Evolutionary conservation across 352 stramenopile genomes (phyloP).

Genomic region (Blastocystis sp.): DNA sequence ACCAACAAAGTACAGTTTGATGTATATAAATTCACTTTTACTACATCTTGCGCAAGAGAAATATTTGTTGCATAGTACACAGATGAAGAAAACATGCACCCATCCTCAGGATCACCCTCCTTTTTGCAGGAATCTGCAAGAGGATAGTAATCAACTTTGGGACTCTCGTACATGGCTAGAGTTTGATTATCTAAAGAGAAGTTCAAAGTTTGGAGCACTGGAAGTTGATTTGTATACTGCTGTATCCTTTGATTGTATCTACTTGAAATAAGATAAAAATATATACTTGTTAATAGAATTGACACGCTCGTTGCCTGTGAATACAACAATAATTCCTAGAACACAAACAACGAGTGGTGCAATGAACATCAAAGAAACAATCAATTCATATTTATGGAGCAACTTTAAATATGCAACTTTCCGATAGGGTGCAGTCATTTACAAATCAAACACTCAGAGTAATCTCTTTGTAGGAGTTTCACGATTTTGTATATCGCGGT

Average conservation of each 20-base stretch:
- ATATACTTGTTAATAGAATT: not conserved
- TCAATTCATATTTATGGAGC: not conserved
- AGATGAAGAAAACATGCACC: not conserved
- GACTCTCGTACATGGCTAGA: not conserved
- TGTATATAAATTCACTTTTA: not conserved
- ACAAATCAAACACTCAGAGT: not conserved
- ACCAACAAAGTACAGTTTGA: not conserved
- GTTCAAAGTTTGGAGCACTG: not conserved
- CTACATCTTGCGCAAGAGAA: not conserved
- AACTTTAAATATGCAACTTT: not conserved
- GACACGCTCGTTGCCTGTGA: not conserved
- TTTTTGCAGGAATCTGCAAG: not conserved
- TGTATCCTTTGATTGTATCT: not conserved
- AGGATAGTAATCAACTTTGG: not conserved
- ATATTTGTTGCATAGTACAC: not conserved
- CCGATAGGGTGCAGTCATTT: constrained; percentile 8
- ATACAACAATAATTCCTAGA: not conserved
- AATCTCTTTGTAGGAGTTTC: not conserved
- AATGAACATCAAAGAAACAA: not conserved
- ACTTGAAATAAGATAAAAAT: not conserved
- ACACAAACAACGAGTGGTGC: not conserved
- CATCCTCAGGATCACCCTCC: not conserved
- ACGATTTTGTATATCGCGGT: not conserved
- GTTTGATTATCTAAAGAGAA: not conserved
- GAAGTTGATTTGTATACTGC: not conserved